These are phyloP conservation scores for Cicer arietinum DNA, from an alignment of 306 rosid species.

Conservation along the genomic window DNA sequence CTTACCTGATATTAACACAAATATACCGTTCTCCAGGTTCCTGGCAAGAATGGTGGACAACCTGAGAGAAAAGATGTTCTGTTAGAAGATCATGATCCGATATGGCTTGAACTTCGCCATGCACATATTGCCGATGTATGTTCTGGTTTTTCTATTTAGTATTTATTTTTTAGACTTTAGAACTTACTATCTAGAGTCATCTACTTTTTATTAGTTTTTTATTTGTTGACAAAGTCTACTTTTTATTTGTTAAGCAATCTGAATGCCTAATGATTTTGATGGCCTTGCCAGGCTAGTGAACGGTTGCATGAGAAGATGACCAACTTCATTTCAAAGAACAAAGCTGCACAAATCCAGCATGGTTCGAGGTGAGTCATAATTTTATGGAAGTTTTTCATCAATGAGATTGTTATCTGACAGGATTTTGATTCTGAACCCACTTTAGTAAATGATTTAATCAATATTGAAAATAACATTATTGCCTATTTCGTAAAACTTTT, in stretches of 20 bases:
- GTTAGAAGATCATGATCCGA: conserved; percentile 92
- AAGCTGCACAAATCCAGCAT: conserved; percentile 93
- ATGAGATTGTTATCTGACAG: conserved; percentile 5
- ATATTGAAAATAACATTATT: conserved; percentile 2
- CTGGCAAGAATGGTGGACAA: conserved; percentile 74
- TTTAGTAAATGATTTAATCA: conserved; percentile 12
- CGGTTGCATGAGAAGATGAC: conserved; percentile 94
- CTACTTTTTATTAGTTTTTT: conserved; percentile 22
- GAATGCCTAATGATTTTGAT: conserved; percentile 42
- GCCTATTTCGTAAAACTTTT: conserved; percentile 29
- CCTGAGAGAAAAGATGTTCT: conserved; percentile 92
- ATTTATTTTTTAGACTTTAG: conserved; percentile 13
- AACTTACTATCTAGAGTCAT: conserved; percentile 12
- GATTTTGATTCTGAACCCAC: conserved; percentile 24
- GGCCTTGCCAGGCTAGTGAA: conserved; percentile 83
- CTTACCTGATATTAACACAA: conserved; percentile 35
- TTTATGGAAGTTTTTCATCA: conserved; percentile 24
- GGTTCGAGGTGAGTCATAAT: conserved; percentile 71
- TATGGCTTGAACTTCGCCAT: conserved; percentile 97
- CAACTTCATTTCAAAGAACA: conserved; percentile 79
- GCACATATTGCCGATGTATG: conserved; percentile 95
- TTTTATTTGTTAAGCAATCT: conserved; percentile 21
- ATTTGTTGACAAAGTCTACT: neutral
- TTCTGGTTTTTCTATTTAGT: conserved; percentile 28
- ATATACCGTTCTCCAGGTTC: conserved; percentile 59